Conservation (phyloP, 73 alveolate genomes). For the Paramecium primaurelia region DNA sequence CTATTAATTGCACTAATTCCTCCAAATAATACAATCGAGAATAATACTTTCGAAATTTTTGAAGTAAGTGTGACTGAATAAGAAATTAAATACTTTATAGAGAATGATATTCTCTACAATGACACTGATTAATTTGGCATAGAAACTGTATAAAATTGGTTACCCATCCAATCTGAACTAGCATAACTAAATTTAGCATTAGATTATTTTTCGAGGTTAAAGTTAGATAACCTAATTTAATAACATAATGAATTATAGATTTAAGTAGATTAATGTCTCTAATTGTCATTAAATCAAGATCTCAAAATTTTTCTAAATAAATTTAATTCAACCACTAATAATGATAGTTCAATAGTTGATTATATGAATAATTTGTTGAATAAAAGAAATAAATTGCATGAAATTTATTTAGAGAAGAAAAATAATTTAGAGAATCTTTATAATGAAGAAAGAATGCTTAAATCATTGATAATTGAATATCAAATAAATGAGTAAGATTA, state of each 20-base stretch:
- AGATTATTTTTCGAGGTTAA: not conserved
- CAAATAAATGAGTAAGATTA: not conserved
- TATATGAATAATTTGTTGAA: not conserved
- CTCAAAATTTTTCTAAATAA: not conserved
- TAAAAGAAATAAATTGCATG: not conserved
- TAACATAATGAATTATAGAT: not conserved
- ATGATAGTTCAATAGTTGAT: not conserved
- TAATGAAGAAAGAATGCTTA: not conserved
- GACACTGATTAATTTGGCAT: not conserved
- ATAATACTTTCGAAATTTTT: not conserved
- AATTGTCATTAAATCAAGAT: not conserved
- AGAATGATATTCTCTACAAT: not conserved
- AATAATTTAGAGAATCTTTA: not conserved
- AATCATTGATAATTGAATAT: not conserved
- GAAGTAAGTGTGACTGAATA: not conserved
- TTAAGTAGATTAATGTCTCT: not conserved
- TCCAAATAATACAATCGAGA: not conserved
- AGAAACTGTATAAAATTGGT: not conserved
- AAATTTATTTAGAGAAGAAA: not conserved
- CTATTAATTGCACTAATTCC: not conserved
- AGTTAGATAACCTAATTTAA: not conserved
- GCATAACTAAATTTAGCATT: not conserved
- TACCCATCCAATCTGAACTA: not conserved
- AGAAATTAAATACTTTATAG: not conserved
- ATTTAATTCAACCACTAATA: not conserved